Base-by-base conservation (phyloP, 1,284 basidiomycete genomes). In the Boletus austroedulis region DNA sequence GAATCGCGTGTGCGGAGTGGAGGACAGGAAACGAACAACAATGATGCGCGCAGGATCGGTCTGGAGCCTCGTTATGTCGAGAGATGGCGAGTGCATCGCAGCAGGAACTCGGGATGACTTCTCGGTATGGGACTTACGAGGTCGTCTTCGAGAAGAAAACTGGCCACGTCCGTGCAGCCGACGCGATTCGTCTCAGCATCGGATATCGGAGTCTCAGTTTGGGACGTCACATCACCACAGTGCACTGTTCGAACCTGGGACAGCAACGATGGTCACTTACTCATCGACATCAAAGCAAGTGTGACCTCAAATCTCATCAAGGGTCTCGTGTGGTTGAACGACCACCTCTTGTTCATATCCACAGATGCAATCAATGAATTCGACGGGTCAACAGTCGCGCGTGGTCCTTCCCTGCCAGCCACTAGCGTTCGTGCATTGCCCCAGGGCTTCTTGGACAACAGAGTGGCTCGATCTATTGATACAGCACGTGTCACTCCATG, bases 141-240 rank as follows among this genome's bases (percentile, higher is more conserved):
- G 10, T 11, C 19, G 10, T 40, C 38, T n/a, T 40, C 0, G 1
- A 11, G 21, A 6, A 6, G 40, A 21, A 21, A 11, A 11, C 10
- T 14, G 1, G 3, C 10, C 11, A 41, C 0, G 11, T 2, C 40
- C 11, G 0, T 1, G 40, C 8, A 11, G n/a, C 11, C 40, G 21
- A 21, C 40, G 2, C 3, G 40, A 21, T 12, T 41, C n/a, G 40
- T 41, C 0, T 9, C 21, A 12, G 40, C 40, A 21, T 1, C n/a
- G 11, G 21, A 21, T 21, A 5, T 8, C n/a, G 23, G 17, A 10
- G 19, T n/a, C 19, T 21, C 40, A 5, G n/a, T 41, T 19, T 40
- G 17, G 38, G 15, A 53, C 32, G 17, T 23, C 5, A 11, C 38
- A 21, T 21, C n/a, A n/a, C 8, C 19, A 1, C n/a, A 21, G 38